Evolutionary conservation across 495 filamentous ascomycete species (phyloP), one percentile per base, ranked within the genome.

Genomic region (Trypethelium eluteriae): DNA sequence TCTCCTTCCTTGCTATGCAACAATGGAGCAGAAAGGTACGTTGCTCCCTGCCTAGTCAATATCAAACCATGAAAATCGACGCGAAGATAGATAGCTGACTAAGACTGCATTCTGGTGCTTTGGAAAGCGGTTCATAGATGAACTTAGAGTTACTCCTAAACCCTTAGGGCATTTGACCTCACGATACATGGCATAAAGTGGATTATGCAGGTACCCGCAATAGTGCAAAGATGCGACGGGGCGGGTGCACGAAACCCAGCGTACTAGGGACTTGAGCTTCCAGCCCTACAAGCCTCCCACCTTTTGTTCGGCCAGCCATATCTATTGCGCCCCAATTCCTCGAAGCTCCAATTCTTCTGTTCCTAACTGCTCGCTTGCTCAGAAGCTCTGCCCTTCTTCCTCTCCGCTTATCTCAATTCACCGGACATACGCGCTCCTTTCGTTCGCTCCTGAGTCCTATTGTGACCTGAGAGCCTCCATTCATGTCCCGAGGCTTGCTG

Each of bases 121-220:
- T 25, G 25, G 25, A 25, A 25, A 25, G 25, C 25, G 25, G 25
- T 25, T 25, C 25, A 0, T 25, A 1, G 25, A 25, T 25, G 25
- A 25, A 25, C 25, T 25, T 25, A 25, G 25, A 1, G 25, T 25
- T 25, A 25, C 25, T 25, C 25, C 25, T 25, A 25, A 25, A 25
- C 1, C 25, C 1, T 25, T 1, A 25, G 1, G 25, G 25, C 25
- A 1, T 25, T 25, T n/a, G 16, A 53, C 2, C 12, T 25, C 5
- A 25, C 11, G 49, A 25, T 59, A 59, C 25, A 5, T 7, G 10
- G 53, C 53, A 59, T 14, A 59, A 59, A 10, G 10, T 59, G 53
- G 25, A 59, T 59, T 59, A 59, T 59, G 53, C 53, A 59, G 53
- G 53, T 59, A 59, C 53, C 53, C 53, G 53, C 53, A 59, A 34